Evolutionary conservation across 78 protist species (phyloP), one percentile per base, ranked within the genome.

Genomic region (Guillardia theta): DNA sequence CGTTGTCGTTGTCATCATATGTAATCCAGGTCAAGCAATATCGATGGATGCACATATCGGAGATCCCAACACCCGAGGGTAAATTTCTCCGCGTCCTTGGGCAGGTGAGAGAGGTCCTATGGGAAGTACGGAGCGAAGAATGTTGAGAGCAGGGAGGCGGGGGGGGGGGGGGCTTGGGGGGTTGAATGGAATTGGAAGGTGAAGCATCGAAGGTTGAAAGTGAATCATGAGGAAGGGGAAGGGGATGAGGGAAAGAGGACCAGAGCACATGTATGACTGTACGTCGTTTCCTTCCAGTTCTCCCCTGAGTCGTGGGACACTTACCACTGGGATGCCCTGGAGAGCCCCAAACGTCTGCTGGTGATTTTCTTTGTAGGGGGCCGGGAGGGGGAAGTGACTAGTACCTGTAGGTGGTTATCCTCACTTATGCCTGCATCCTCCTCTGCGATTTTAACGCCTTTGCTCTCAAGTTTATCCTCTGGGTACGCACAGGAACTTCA

Each of bases 391-490:
- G n/a, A n/a, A n/a, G n/a, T n/a, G n/a, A n/a, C n/a, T n/a, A n/a
- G n/a, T n/a, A n/a, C 18, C 33, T 70, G 83, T 70, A 43, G 27
- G 22, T 43, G 6, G 83, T 70, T 36, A 22, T 70, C n/a, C 83
- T 70, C n/a, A 43, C 36, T 12, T 70, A 70, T 24, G 6, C 6
- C 45, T 18, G 6, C 10, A 33, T 70, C 46, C 83, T 70, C 33
- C 45, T 70, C 45, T 24, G 33, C 83, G 83, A 70, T 43, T 70
- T 70, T 43, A 70, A 70, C 83, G 83, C 83, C n/a, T 70, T 70
- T 24, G 83, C 83, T 24, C 9, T 70, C 83, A 70, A 70, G 83
- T 70, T 22, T 18, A 18, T 70, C 83, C 41, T 70, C 33, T 70
- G 83, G 83, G 70, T 58, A 1, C 21, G 70, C 6, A 6, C 3